A percentile compares a stretch with the other conserved stretches of the same genome.
Conservation (phyloP, 2,329 filamentous ascomycete genomes). For the Tolypocladium tropicale region DNA sequence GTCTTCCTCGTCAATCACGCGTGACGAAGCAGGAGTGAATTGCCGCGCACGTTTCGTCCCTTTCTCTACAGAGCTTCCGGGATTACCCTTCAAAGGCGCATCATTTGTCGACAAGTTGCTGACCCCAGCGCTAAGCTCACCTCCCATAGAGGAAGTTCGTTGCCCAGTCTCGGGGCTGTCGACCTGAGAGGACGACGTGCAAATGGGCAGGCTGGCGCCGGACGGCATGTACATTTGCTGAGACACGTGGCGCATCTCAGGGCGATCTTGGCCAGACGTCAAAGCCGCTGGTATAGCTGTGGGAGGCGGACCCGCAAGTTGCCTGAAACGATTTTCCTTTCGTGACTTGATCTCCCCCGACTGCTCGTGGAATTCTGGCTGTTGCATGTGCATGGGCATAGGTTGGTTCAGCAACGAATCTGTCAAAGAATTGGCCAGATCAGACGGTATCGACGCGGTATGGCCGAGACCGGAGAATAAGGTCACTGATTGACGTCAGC, state of each 20-base stretch:
- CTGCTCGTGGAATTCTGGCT: constrained; percentile 17
- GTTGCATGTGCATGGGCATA: constrained; percentile 23
- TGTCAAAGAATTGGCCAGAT: constrained; percentile 32
- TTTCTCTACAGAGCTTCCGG: constrained; percentile 17
- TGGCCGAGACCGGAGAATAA: constrained; percentile 11
- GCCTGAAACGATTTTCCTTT: constrained; percentile 29
- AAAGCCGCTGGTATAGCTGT: constrained; percentile 9
- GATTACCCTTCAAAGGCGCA: constrained; percentile 6
- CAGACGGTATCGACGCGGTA: constrained; percentile 13
- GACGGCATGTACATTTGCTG: constrained; percentile 24
- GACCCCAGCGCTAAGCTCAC: constrained; percentile 1
- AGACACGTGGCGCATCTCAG: constrained; percentile 29
- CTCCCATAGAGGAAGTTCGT: constrained; percentile 2
- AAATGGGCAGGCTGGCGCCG: constrained; percentile 8
- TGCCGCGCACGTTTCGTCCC: constrained; percentile 34
- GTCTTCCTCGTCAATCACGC: constrained; percentile 36
- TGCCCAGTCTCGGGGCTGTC: constrained; percentile 7
- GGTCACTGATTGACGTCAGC: constrained; percentile 5
- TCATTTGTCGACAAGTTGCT: constrained; percentile 4
- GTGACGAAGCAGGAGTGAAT: constrained; percentile 35
- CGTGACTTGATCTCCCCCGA: constrained; percentile 30
- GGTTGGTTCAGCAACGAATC: constrained; percentile 39
- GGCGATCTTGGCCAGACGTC: constrained; percentile 10
- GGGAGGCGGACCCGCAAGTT: constrained; percentile 3
- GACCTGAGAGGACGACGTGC: constrained; percentile 6